Evolutionary conservation across 179 eudicot species (phyloP), one percentile per base, ranked within the genome.

Genomic region (Silene coronaria): DNA sequence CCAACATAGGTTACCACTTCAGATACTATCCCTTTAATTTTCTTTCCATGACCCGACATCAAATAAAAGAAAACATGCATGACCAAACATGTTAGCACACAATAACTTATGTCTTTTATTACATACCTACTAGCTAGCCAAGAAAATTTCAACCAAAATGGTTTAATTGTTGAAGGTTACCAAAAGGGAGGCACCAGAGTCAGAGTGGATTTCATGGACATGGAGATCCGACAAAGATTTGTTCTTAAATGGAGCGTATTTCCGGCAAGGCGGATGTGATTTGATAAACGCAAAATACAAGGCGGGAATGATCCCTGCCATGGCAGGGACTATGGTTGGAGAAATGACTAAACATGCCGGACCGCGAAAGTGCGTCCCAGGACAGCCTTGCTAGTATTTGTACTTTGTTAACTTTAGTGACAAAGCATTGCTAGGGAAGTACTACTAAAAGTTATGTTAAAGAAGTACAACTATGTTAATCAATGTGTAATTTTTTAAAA

Each of bases 181-280:
- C 0, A 84, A 85, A 67, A 87, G 96, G 77, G 86, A 85, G n/a
- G 86, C 82, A 0, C 22, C 79, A 0, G 64, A 71, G 61, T 53
- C 53, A 0, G 83, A 70, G 45, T 84, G 88, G 89, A 81, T 16
- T 55, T 73, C 82, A 0, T 89, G 97, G 89, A 86, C 79, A 73
- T 92, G 97, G 97, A 84, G 86, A 68, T 86, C 91, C 3, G 87
- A 90, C 66, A 77, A 79, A 1, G 93, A 91, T 53, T 8, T 79
- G 76, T 79, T 84, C 63, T 4, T 76, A 64, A 89, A 89, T 22
- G 96, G 96, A 36, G 96, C 96, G 2, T 82, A 27, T 82, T 90
- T 92, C 60, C 51, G 59, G 2, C 72, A 83, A 57, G 85, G 91
- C 1, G 92, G 88, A 16, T n/a, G 12, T 73, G 77, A 23, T 23